Conservation (phyloP, 148 eudicot genomes). For the Hydrangea macrophylla region DNA sequence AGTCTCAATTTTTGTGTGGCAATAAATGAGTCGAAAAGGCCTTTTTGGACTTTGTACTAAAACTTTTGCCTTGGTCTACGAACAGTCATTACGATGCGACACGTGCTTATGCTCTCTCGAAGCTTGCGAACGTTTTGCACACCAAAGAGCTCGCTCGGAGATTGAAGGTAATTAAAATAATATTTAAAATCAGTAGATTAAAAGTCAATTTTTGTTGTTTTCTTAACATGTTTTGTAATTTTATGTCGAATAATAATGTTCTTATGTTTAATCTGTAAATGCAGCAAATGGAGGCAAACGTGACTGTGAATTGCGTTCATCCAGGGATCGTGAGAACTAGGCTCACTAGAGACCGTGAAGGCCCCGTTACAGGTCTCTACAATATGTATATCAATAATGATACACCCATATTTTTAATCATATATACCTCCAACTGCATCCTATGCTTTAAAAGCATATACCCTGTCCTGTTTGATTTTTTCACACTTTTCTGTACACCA, state of each 20-base stretch:
- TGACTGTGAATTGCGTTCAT: slow-evolving; percentile 79
- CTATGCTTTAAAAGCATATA: too few relatives aligned
- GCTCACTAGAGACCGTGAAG: slow-evolving; percentile 81
- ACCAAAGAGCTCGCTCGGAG: slow-evolving; percentile 74
- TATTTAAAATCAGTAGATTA: neutral
- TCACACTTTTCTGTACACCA: too few relatives aligned
- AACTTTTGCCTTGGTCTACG: slow-evolving; percentile 2
- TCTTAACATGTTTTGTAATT: neutral
- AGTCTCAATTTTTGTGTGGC: neutral
- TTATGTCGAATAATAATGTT: neutral
- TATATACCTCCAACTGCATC: neutral
- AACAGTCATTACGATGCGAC: slow-evolving; percentile 84
- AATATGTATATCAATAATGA: too few relatives aligned
- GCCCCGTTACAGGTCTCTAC: slow-evolving; percentile 57
- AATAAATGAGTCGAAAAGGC: neutral
- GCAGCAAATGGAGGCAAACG: slow-evolving; percentile 82
- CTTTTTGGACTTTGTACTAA: slow-evolving; percentile 19
- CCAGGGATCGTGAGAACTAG: slow-evolving; percentile 92
- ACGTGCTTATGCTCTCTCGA: slow-evolving; percentile 91
- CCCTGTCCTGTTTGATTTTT: too few relatives aligned
- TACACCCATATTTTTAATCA: neutral
- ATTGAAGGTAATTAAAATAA: slow-evolving; percentile 51
- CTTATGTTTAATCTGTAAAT: neutral
- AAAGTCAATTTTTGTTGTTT: neutral
- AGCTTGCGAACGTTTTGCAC: slow-evolving; percentile 87